These are phyloP conservation scores for Cryptosporidium xiaoi DNA, from an alignment of 169 alveolate genomes.

Conservation along the genomic window DNA sequence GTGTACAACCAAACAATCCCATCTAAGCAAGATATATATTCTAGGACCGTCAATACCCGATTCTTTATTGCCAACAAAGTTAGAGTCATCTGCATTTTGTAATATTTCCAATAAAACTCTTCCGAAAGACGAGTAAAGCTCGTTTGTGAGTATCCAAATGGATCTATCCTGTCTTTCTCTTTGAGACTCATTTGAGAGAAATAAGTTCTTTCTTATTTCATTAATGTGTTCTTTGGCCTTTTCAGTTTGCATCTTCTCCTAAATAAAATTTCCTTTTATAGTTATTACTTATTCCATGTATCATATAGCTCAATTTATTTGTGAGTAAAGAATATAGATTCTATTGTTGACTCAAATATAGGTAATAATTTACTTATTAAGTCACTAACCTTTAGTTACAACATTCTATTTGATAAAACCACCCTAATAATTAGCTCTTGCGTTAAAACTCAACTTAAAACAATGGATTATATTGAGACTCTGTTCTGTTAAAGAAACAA, in stretches of 20 bases:
- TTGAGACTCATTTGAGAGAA: constrained; percentile 35
- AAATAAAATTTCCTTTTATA: no score
- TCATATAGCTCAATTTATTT: no score
- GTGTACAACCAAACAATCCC: constrained; percentile 73
- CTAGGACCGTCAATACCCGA: constrained; percentile 21
- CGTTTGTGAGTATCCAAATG: constrained; percentile 73
- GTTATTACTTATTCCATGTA: no score
- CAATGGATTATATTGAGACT: no score
- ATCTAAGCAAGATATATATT: constrained; percentile 73
- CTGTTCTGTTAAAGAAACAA: no score
- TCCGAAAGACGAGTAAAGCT: constrained; percentile 75
- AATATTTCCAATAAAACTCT: constrained; percentile 78
- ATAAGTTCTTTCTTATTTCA: constrained; percentile 37
- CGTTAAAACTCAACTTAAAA: no score
- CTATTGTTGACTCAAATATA: no score
- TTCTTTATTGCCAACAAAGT: constrained; percentile 30
- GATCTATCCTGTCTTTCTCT: constrained; percentile 70
- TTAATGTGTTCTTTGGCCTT: constrained; percentile 17
- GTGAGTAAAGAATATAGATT: no score
- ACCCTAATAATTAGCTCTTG: no score
- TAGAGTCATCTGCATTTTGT: constrained; percentile 79
- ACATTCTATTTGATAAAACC: no score
- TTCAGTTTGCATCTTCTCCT: neutral
- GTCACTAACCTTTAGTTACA: no score
- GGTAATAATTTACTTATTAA: no score